A percentile compares a stretch with the other conserved stretches of the same genome.
Conservation (phyloP, 305 asterid genomes). For the Plantago coronopus region DNA sequence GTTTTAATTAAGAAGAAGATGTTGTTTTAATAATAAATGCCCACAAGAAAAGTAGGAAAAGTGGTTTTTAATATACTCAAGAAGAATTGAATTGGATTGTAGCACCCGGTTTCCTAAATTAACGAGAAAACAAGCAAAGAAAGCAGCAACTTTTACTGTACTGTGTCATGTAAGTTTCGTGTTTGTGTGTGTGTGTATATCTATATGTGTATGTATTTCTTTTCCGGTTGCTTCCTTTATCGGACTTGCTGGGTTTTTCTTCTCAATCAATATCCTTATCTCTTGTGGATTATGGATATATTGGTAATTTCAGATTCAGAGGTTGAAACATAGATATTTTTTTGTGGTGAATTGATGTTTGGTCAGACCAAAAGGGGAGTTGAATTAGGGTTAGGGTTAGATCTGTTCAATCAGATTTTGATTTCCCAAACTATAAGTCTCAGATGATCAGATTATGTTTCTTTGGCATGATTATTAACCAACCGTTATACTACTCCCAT, state of each 20-base stretch:
- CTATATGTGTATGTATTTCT: neutral
- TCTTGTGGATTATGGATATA: neutral
- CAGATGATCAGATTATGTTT: constrained; percentile 1
- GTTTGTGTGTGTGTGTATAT: neutral
- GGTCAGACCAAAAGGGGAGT: neutral
- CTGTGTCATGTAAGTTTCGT: too few species aligned
- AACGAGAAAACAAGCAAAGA: too few species aligned
- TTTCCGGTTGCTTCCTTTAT: neutral
- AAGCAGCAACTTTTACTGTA: too few species aligned
- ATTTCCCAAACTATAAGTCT: neutral
- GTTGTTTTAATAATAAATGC: too few species aligned
- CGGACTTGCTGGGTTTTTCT: constrained; percentile 3
- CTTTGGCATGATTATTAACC: constrained; percentile 14
- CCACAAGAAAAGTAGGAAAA: too few species aligned
- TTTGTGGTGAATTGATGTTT: too few species aligned
- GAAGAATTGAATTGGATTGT: too few species aligned
- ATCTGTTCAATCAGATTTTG: constrained; percentile 21
- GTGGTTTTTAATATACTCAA: too few species aligned
- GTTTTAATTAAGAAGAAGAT: too few species aligned
- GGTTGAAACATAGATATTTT: too few species aligned
- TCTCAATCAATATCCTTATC: constrained; percentile 6
- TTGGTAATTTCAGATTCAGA: neutral
- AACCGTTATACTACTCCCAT: constrained; percentile 9
- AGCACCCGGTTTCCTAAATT: too few species aligned
- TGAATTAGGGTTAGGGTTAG: constrained; percentile 31